Evolutionary conservation across 208 protist genomes (phyloP).

Genomic region (Phytomonas francai): DNA sequence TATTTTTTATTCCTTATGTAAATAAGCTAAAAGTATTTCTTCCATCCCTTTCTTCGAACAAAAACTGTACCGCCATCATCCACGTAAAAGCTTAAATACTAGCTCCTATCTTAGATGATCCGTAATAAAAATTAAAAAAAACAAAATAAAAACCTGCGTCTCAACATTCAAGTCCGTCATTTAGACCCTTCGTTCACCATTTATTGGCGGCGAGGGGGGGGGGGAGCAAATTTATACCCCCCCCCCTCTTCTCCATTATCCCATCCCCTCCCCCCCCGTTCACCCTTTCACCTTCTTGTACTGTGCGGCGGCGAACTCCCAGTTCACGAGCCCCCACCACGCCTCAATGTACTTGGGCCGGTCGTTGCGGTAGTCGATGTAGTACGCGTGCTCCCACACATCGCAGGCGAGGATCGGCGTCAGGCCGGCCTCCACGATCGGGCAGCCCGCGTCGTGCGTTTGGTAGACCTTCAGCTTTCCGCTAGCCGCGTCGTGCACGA

Average conservation of each 20-base stretch:
- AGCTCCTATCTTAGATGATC: no score
- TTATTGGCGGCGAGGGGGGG: background rate
- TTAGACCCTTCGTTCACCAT: background rate
- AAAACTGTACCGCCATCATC: no score
- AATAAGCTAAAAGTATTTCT: no score
- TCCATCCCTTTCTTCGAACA: no score
- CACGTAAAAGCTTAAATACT: no score
- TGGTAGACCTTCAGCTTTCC: conserved; percentile 79
- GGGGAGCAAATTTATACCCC: background rate
- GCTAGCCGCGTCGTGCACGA: conserved; percentile 80
- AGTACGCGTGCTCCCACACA: conserved; percentile 95
- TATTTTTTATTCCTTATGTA: no score
- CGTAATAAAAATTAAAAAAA: no score
- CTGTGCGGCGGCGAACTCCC: conserved; percentile 89
- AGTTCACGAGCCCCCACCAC: conserved; percentile 93
- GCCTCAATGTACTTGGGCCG: conserved; percentile 84
- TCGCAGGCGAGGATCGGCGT: conserved; percentile 86
- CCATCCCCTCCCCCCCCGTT: conserved; percentile 3
- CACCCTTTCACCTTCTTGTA: conserved; percentile 82
- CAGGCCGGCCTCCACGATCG: conserved; percentile 54
- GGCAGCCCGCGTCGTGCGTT: conserved; percentile 77
- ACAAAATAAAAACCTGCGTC: no score
- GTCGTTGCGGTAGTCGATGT: conserved; percentile 93
- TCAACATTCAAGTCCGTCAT: no score
- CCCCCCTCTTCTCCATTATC: no score